phyloP scores from a whole-genome alignment of 768 basidiomycete genomes.

The Multifurca ochricompacta region DNA sequence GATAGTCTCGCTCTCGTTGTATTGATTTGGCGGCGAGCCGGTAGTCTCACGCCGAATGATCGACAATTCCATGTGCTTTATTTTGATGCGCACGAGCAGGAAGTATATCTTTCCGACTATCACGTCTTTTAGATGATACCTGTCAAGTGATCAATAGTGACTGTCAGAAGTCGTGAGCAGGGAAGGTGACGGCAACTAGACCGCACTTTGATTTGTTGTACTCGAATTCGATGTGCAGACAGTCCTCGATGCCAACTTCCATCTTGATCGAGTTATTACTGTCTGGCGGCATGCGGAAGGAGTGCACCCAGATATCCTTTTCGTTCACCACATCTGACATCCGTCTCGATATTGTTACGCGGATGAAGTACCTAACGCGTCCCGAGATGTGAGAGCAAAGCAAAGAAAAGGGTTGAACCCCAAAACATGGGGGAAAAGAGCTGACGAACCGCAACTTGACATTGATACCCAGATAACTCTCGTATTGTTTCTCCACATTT shows the following conservation, averaged over 20 bases:
- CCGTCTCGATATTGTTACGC: constrained; percentile 82
- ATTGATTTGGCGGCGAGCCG: constrained; percentile 95
- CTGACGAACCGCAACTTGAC: constrained; percentile 84
- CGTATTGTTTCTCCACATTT: constrained; percentile 99
- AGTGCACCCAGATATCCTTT: constrained; percentile 95
- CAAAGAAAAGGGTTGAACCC: no score
- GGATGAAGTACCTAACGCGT: constrained; percentile 80
- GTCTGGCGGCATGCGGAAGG: constrained; percentile 97
- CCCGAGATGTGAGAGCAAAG: background rate
- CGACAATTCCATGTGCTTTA: constrained; percentile 98
- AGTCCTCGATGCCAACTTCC: constrained; percentile 99
- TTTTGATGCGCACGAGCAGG: constrained; percentile 96
- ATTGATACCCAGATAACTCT: constrained; percentile 96
- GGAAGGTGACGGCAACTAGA: background rate
- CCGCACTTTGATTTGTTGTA: constrained; percentile 96
- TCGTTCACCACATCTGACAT: constrained; percentile 94
- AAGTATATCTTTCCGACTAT: constrained; percentile 99
- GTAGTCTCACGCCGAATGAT: constrained; percentile 98
- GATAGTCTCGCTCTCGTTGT: constrained; percentile 98
- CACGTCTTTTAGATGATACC: constrained; percentile 98
- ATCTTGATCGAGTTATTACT: constrained; percentile 98
- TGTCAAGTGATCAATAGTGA: constrained; percentile 31
- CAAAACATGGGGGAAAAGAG: constrained; percentile 5
- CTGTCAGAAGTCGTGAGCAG: background rate
- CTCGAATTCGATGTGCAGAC: constrained; percentile 97